These are phyloP conservation scores for Ocimum tenuiflorum DNA, from an alignment of 257 asterid genomes.

Conservation along the genomic window DNA sequence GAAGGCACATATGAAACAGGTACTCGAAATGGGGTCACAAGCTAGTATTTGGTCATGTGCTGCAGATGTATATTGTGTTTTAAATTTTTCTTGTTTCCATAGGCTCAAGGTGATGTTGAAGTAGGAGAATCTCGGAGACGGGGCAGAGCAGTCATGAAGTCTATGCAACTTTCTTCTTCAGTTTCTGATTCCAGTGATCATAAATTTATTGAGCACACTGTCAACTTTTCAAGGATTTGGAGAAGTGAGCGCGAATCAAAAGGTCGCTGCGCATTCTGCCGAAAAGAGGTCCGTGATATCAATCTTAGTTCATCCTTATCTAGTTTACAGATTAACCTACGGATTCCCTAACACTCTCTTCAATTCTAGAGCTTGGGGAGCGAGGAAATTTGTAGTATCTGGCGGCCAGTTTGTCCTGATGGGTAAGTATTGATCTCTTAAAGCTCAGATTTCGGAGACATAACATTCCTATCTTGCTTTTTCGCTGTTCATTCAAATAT, in stretches of 20 bases:
- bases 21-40: constrained; percentile 13
- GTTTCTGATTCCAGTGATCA: constrained; percentile 44
- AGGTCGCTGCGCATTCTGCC: constrained; percentile 78
- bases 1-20: constrained; percentile 69
- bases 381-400: constrained; percentile 62
- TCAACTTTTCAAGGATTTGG: constrained; percentile 86
- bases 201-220: constrained; percentile 51
- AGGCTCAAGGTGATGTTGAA: constrained; percentile 48
- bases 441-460: no score
- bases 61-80: neutral
- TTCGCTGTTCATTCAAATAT: neutral
- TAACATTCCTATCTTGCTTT: neutral
- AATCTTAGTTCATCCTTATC: constrained; percentile 4
- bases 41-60: neutral
- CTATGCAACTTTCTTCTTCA: constrained; percentile 49
- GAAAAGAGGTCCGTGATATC: constrained; percentile 51
- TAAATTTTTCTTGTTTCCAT: constrained; percentile 11
- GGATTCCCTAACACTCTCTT: constrained; percentile 5
- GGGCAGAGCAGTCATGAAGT: constrained; percentile 39
- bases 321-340: constrained; percentile 3
- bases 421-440: constrained; percentile 44
- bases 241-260: constrained; percentile 82
- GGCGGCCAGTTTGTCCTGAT: constrained; percentile 94
- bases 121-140: constrained; percentile 34
- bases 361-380: constrained; percentile 45